Conservation (phyloP, 805 yeast species). For the Starmerella khaoyaiensis region DNA sequence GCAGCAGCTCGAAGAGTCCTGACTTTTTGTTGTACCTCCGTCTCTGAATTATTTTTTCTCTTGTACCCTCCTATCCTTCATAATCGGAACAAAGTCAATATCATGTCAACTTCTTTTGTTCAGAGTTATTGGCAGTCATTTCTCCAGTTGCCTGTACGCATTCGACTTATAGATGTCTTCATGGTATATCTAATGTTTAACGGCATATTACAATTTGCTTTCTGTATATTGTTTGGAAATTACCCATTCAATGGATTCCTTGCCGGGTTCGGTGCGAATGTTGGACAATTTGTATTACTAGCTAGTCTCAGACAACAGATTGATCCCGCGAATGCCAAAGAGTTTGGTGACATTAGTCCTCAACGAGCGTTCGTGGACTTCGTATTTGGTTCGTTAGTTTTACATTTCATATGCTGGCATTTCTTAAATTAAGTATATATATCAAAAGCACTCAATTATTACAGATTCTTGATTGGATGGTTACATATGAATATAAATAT, state of each 20-base stretch:
- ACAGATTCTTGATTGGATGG: neutral
- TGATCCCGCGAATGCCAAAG: slow-evolving; percentile 29
- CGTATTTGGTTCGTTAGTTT: slow-evolving; percentile 68
- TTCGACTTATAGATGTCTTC: slow-evolving; percentile 62
- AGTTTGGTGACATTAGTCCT: slow-evolving; percentile 36
- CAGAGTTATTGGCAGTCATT: slow-evolving; percentile 23
- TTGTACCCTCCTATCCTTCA: too few species aligned
- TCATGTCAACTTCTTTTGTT: too few species aligned
- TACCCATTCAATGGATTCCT: slow-evolving; percentile 95
- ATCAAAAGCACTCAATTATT: slow-evolving; percentile 1
- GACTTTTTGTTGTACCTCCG: too few species aligned
- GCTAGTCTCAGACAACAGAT: slow-evolving; percentile 59
- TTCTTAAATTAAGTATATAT: slow-evolving; percentile 55
- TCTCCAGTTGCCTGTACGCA: slow-evolving; percentile 23
- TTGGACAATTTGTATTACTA: slow-evolving; percentile 88
- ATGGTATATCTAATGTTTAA: slow-evolving; percentile 58
- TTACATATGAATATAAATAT: neutral
- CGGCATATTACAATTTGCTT: slow-evolving; percentile 68
- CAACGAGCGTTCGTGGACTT: slow-evolving; percentile 77
- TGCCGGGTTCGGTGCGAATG: slow-evolving; percentile 83
- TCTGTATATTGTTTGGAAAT: slow-evolving; percentile 64
- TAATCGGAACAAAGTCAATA: too few species aligned
- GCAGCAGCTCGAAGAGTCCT: too few species aligned
- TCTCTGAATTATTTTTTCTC: too few species aligned
- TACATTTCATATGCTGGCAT: slow-evolving; percentile 82